Evolutionary conservation across 495 filamentous ascomycete genomes (phyloP).

Genomic region (Immersiella caudata): DNA sequence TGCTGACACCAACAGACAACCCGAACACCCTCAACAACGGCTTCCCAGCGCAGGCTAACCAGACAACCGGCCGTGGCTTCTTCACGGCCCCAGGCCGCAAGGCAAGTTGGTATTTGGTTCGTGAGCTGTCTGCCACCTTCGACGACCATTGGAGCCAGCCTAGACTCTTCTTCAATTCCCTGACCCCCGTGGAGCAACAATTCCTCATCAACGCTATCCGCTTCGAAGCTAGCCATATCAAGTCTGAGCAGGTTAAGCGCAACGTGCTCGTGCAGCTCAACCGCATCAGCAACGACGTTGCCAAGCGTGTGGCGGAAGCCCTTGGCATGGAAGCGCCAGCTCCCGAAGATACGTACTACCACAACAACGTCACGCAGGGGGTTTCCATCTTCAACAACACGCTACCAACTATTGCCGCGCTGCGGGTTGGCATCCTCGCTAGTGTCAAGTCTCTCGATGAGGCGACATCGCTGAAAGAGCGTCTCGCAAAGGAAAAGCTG

Average conservation of each 20-base stretch:
- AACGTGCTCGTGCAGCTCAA: slow-evolving; percentile 75
- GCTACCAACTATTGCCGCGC: slow-evolving; percentile 61
- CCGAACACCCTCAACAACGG: slow-evolving; percentile 70
- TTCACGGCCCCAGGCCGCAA: slow-evolving; percentile 67
- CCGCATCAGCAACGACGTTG: slow-evolving; percentile 68
- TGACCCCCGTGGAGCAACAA: slow-evolving; percentile 70
- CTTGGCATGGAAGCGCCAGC: slow-evolving; percentile 60
- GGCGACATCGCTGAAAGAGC: slow-evolving; percentile 50
- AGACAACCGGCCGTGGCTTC: slow-evolving; percentile 70
- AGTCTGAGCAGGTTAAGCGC: slow-evolving; percentile 56
- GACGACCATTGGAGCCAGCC: slow-evolving; percentile 77
- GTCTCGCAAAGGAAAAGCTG: slow-evolving; percentile 53
- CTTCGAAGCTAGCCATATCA: slow-evolving; percentile 68
- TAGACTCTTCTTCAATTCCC: slow-evolving; percentile 76
- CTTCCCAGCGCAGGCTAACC: slow-evolving; percentile 69
- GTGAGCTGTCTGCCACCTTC: slow-evolving; percentile 66
- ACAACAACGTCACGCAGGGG: slow-evolving; percentile 66
- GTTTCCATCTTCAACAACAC: slow-evolving; percentile 63
- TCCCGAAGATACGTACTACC: slow-evolving; percentile 67
- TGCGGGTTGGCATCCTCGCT: slow-evolving; percentile 70
- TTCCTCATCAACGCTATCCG: slow-evolving; percentile 78
- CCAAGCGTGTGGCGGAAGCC: slow-evolving; percentile 64
- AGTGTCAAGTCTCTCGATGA: slow-evolving; percentile 48
- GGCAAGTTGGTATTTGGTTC: slow-evolving; percentile 57
- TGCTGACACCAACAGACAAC: slow-evolving; percentile 46